phyloP scores from a whole-genome alignment of 176 grass and related monocot species.

The Oryza brachyantha region DNA sequence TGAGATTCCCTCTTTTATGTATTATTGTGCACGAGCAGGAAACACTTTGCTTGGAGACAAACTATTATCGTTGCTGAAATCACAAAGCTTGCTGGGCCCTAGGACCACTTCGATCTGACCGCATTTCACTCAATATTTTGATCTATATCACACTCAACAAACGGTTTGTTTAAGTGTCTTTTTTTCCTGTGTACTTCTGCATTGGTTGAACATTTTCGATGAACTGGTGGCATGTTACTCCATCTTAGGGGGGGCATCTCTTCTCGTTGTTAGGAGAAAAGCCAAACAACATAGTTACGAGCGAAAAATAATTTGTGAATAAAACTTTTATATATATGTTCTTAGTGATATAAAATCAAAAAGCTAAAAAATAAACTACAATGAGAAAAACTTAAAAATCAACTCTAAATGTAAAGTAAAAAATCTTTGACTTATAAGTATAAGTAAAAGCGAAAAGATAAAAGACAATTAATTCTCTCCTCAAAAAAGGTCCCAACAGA shows the following conservation, averaged over 20 bases:
- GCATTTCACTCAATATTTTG: background rate
- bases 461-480: too few relatives aligned
- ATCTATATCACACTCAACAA: background rate
- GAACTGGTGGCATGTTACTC: background rate
- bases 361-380: too few relatives aligned
- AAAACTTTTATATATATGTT: too few relatives aligned
- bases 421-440: too few relatives aligned
- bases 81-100: background rate
- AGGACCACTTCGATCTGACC: slow-evolving; percentile 14
- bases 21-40: background rate
- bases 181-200: background rate
- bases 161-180: background rate
- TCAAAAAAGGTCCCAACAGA: background rate
- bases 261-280: too few relatives aligned
- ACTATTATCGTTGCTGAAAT: background rate
- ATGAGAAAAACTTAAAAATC: too few relatives aligned
- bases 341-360: too few relatives aligned
- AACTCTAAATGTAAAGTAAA: too few relatives aligned
- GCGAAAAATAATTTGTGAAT: too few relatives aligned
- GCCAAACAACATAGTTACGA: too few relatives aligned
- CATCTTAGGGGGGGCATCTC: too few relatives aligned
- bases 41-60: slow-evolving; percentile 18
- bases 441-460: too few relatives aligned
- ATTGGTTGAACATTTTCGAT: background rate
- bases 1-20: slow-evolving; percentile 20